Evolutionary conservation across 768 basidiomycete species (phyloP).

Genomic region (Russula earlei): DNA sequence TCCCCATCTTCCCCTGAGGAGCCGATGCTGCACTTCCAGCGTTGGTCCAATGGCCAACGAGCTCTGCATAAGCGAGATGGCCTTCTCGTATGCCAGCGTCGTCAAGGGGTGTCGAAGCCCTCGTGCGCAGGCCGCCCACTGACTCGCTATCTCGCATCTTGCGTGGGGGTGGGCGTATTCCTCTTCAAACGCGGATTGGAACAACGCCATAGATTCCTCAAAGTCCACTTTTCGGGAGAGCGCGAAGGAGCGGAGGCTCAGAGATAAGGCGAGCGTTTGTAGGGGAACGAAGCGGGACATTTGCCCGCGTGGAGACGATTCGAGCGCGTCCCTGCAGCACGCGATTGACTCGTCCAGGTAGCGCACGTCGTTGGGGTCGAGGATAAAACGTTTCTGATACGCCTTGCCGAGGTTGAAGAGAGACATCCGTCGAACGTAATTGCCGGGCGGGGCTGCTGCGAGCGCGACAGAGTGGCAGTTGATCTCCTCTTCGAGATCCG

Average conservation of each 20-base stretch:
- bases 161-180: not conserved
- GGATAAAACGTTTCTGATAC: not conserved
- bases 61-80: not conserved
- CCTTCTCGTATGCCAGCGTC: not conserved
- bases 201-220: constrained; percentile 1
- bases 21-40: constrained; percentile 2
- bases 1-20: not conserved
- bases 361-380: not conserved
- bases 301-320: constrained; percentile 1
- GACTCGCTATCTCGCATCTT: not conserved
- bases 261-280: not conserved
- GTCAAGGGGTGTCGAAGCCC: not conserved
- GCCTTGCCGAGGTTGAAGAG: constrained; percentile 1
- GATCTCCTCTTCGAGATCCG: constrained; percentile 8
- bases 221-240: not conserved
- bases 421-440: not conserved
- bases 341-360: not conserved
- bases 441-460: not conserved
- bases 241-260: not conserved
- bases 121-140: not conserved
- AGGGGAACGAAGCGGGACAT: constrained; percentile 7
- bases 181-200: not conserved
- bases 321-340: constrained; percentile 1
- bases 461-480: not conserved
- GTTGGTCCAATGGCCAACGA: not conserved